Evolutionary conservation across 1,139 yeast genomes (phyloP), one percentile per base, ranked within the genome.

Genomic region (Trichomonascaceae sp.): DNA sequence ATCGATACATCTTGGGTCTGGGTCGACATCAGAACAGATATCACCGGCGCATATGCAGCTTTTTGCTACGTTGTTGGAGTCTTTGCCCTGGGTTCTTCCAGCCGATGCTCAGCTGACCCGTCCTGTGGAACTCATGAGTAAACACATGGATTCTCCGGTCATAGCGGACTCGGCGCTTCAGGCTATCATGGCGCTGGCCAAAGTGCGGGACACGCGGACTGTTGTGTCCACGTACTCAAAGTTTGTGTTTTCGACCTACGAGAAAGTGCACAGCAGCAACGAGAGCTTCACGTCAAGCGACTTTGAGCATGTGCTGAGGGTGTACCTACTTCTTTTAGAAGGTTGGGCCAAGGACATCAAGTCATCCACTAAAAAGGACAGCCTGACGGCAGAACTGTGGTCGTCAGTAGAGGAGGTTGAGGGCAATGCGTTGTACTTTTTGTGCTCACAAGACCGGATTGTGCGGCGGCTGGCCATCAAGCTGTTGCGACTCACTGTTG

Each of bases 401-500:
- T 78, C 93, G 0, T 76, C 80, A 0, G 76, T 87, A 33, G 97
- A 89, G 54, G 96, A 87, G 44, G 80, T 87, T 5, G 98, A 92
- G 57, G 97, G 98, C 0, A 84, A 87, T 51, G 99, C 96, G 0
- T 59, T 92, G 27, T 89, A 82, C 52, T 89, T 92, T 51, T 62
- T 92, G 20, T 84, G 95, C 49, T 81, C 94, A 2, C 93, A 84
- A 48, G 95, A 85, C 47, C 68, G 81, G 25, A 66, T 70, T 27
- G 69, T 82, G 11, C 65, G 98, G 35, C 74, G 74, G 40, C 60
- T 75, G 37, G 97, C 93, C 1, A 65, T 87, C 3, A 68, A 76
- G 13, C 74, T 92, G 6, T 56, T 92, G 38, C 69, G 76, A 44
- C 64, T 85, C 14, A 82, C 84, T 2, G 84, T 82, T 17, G 79